phyloP scores from a whole-genome alignment of 2,329 filamentous ascomycete genomes.

The Fusarium sp. region DNA sequence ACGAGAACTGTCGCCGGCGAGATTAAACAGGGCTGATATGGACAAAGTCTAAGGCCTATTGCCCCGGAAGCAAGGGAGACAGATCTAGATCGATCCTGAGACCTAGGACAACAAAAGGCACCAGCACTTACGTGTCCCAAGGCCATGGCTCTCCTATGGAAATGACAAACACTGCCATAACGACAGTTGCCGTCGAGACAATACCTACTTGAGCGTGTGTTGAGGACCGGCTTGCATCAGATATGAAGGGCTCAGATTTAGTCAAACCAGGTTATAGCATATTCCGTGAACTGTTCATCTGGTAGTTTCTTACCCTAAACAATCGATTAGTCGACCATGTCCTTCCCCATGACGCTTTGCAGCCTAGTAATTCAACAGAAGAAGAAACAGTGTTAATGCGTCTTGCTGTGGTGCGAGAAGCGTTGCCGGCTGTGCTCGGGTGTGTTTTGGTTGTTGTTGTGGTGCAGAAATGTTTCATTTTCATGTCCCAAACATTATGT shows the following conservation, averaged over 20 bases:
- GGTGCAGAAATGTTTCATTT: conserved; percentile 29
- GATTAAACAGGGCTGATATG: not conserved
- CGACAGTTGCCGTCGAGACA: not conserved
- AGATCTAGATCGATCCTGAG: not conserved
- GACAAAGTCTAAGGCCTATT: not conserved
- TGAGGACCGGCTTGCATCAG: not conserved
- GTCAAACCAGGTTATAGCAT: not conserved
- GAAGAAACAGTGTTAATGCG: not conserved
- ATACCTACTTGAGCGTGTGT: not conserved
- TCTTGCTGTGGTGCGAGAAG: not conserved
- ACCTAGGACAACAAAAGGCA: not conserved
- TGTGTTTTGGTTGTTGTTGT: not conserved
- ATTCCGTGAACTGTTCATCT: not conserved
- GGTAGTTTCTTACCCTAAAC: too few relatives aligned
- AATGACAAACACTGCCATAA: conserved; percentile 1
- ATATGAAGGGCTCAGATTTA: not conserved
- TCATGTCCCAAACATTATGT: not conserved
- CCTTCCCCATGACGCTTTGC: not conserved
- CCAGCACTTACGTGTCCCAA: not conserved
- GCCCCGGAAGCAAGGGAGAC: conserved; percentile 24
- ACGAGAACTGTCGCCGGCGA: not conserved
- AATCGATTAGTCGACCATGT: not conserved
- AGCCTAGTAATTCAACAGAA: not conserved
- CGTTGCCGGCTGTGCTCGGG: not conserved
- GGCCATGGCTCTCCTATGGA: not conserved